phyloP scores from a whole-genome alignment of 2,329 filamentous ascomycete genomes.

The Hysterium pulicare region DNA sequence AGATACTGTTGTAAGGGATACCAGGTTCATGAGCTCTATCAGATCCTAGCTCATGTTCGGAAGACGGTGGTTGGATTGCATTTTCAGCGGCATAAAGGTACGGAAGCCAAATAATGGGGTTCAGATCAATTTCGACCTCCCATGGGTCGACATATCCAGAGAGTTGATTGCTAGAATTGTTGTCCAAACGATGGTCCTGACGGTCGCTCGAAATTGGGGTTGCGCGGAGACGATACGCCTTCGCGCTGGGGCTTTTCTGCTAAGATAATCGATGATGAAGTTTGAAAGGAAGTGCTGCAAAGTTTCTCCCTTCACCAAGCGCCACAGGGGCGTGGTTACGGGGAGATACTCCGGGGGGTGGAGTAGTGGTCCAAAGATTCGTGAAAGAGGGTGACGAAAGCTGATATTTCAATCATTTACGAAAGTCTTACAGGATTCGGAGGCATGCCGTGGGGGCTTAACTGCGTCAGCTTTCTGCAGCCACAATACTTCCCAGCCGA shows the following conservation, averaged over 20 bases:
- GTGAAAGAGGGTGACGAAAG: too few relatives aligned
- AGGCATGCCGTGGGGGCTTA: not conserved
- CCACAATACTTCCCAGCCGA: too few relatives aligned
- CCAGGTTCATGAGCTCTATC: not conserved
- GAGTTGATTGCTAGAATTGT: not conserved
- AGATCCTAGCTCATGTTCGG: not conserved
- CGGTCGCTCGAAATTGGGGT: not conserved
- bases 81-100: not conserved
- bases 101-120: not conserved
- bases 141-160: not conserved
- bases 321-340: not conserved
- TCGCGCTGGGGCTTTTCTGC: too few relatives aligned
- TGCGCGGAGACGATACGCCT: slow-evolving; percentile 1
- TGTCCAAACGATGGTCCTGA: slow-evolving; percentile 1
- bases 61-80: not conserved
- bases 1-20: not conserved
- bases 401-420: too few relatives aligned
- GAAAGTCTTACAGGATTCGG: too few relatives aligned
- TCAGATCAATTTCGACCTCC: not conserved
- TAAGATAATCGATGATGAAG: too few relatives aligned
- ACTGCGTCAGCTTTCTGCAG: too few relatives aligned
- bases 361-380: too few relatives aligned
- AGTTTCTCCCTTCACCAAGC: not conserved
- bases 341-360: too few relatives aligned
- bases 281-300: too few relatives aligned